These are phyloP conservation scores for Candida golubevii DNA, from an alignment of 805 yeast species.

Conservation along the genomic window DNA sequence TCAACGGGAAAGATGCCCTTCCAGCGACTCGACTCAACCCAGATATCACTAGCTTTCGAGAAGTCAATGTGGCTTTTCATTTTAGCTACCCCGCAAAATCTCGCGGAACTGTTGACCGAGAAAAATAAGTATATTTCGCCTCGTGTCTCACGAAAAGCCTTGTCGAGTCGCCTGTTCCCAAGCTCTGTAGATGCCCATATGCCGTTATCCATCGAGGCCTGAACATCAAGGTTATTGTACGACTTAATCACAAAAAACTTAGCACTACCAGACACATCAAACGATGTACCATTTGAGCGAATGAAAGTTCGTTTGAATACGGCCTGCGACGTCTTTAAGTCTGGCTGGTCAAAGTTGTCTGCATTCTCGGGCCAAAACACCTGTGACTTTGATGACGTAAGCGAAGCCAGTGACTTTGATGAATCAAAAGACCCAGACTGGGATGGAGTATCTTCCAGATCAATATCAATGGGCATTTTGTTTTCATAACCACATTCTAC, in stretches of 20 bases:
- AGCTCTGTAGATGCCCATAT: slow-evolving; percentile 59
- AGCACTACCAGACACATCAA: slow-evolving; percentile 14
- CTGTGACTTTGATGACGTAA: slow-evolving; percentile 2
- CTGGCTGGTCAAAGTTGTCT: slow-evolving; percentile 1
- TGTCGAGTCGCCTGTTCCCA: slow-evolving; percentile 50
- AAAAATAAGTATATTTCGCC: slow-evolving; percentile 47
- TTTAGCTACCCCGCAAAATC: slow-evolving; percentile 46
- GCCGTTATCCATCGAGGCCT: slow-evolving; percentile 43
- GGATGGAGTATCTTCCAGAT: too few species aligned
- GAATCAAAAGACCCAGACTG: slow-evolving; percentile 1
- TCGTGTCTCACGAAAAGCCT: slow-evolving; percentile 31
- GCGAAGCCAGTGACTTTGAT: neutral
- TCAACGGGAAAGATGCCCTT: slow-evolving; percentile 50
- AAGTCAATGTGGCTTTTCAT: slow-evolving; percentile 41
- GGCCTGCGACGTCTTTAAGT: neutral
- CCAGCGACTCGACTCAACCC: slow-evolving; percentile 48
- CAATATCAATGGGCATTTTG: too few species aligned
- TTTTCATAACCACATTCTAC: too few species aligned
- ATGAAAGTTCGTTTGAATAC: slow-evolving; percentile 2
- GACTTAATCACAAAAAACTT: slow-evolving; percentile 54
- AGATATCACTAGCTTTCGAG: slow-evolving; percentile 36
- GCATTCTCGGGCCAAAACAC: slow-evolving; percentile 1
- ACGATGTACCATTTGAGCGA: neutral
- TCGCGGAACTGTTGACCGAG: slow-evolving; percentile 49
- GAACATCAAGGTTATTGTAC: slow-evolving; percentile 44